phyloP scores from a whole-genome alignment of 306 rosid species.

The Prunus mume region DNA sequence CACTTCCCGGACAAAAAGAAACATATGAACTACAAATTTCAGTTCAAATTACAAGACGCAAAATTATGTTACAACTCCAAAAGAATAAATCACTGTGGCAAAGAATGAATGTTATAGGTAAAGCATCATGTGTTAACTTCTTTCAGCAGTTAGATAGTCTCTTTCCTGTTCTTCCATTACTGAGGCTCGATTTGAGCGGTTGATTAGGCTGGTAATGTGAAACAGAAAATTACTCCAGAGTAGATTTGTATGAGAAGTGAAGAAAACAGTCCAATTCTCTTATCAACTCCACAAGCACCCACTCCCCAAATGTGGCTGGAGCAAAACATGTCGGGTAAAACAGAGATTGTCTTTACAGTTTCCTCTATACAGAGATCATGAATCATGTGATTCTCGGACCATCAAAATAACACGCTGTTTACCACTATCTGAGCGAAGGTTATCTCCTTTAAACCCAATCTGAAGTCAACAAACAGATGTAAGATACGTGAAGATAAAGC shows the following conservation, averaged over 20 bases:
- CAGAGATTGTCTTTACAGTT: slow-evolving; percentile 15
- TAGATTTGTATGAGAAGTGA: slow-evolving; percentile 29
- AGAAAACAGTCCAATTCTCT: slow-evolving; percentile 20
- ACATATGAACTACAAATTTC: slow-evolving; percentile 4
- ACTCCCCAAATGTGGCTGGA: slow-evolving; percentile 16
- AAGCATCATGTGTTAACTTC: slow-evolving; percentile 1
- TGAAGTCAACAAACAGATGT: slow-evolving; percentile 24
- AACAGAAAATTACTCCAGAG: slow-evolving; percentile 34
- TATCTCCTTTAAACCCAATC: slow-evolving; percentile 80
- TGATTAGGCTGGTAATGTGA: slow-evolving; percentile 41
- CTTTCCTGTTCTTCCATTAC: slow-evolving; percentile 29
- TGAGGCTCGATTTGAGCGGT: slow-evolving; percentile 36
- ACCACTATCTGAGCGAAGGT: slow-evolving; percentile 77
- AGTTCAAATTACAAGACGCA: slow-evolving; percentile 19
- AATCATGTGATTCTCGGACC: slow-evolving; percentile 70
- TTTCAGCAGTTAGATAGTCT: slow-evolving; percentile 17
- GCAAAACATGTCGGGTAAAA: slow-evolving; percentile 20
- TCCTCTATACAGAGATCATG: slow-evolving; percentile 28
- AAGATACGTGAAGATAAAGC: not conserved
- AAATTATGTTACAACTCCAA: slow-evolving; percentile 50
- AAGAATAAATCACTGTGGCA: slow-evolving; percentile 13
- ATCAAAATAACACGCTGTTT: slow-evolving; percentile 86
- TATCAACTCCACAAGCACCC: slow-evolving; percentile 15
- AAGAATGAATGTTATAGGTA: slow-evolving; percentile 12
- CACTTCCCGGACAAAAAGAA: not conserved